These are phyloP conservation scores for Calonectria ilicicola DNA, from an alignment of 2,329 filamentous ascomycete genomes.

Conservation along the genomic window DNA sequence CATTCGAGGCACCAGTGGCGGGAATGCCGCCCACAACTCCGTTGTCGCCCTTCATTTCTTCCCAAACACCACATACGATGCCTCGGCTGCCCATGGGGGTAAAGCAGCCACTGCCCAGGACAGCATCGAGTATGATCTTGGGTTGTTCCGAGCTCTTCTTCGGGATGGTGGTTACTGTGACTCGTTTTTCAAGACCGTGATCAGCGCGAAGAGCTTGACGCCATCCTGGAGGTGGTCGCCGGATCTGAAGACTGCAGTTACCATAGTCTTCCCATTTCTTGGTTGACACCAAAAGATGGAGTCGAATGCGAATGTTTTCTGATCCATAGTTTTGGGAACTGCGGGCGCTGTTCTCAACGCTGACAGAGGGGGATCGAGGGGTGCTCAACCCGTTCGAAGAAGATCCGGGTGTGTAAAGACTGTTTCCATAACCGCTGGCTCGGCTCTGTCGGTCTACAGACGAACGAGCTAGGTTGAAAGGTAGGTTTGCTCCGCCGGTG, in stretches of 20 bases:
- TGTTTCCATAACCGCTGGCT: conserved; percentile 65
- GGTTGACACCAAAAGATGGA: conserved; percentile 82
- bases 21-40: conserved; percentile 66
- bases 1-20: conserved; percentile 62
- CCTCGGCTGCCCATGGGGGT: conserved; percentile 85
- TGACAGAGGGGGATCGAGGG: conserved; percentile 69
- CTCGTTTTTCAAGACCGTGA: conserved; percentile 83
- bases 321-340: conserved; percentile 72
- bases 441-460: conserved; percentile 72
- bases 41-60: conserved; percentile 75
- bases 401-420: conserved; percentile 70
- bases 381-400: conserved; percentile 63
- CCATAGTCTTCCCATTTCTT: conserved; percentile 94
- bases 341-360: conserved; percentile 62
- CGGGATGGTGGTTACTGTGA: conserved; percentile 81
- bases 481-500: conserved; percentile 74
- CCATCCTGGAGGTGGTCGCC: conserved; percentile 75
- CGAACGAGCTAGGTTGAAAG: conserved; percentile 86
- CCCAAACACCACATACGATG: conserved; percentile 90
- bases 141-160: conserved; percentile 68
- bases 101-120: conserved; percentile 86
- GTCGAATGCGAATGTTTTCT: conserved; percentile 82
- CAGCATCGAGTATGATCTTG: conserved; percentile 82
- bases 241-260: conserved; percentile 84
- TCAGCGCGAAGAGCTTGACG: conserved; percentile 69